phyloP scores from a whole-genome alignment of 768 basidiomycete genomes.

The Hydnomerulius pinastri region DNA sequence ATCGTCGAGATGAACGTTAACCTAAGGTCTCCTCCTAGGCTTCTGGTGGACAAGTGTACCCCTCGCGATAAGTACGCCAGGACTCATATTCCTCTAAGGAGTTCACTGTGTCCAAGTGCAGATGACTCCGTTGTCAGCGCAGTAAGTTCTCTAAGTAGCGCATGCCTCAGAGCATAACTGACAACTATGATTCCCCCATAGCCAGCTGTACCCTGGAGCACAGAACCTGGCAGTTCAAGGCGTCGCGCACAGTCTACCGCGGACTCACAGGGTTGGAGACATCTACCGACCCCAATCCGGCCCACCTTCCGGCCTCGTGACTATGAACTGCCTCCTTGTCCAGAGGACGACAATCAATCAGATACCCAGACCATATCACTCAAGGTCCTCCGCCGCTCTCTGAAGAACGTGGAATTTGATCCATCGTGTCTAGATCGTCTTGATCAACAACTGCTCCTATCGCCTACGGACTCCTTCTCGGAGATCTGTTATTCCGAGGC shows the following conservation, averaged over 20 bases:
- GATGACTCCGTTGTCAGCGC: conserved; percentile 27
- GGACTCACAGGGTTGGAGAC: conserved; percentile 35
- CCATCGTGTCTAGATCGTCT: conserved; percentile 41
- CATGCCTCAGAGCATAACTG: background rate
- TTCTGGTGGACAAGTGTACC: conserved; percentile 35
- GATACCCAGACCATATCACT: conserved; percentile 31
- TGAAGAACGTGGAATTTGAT: conserved; percentile 41
- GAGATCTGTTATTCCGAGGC: conserved; percentile 45
- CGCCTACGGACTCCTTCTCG: conserved; percentile 43
- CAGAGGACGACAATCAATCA: conserved; percentile 29
- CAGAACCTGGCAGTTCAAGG: conserved; percentile 11
- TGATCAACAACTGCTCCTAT: conserved; percentile 43
- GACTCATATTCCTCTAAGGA: conserved; percentile 31
- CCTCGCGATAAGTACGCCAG: conserved; percentile 35
- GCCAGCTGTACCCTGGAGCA: conserved; percentile 17
- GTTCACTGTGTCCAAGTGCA: conserved; percentile 25
- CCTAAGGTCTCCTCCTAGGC: conserved; percentile 27
- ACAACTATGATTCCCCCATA: conserved; percentile 6
- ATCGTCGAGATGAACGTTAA: conserved; percentile 18
- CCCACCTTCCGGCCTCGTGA: conserved; percentile 38
- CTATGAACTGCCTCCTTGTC: conserved; percentile 28
- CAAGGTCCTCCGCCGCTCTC: conserved; percentile 35
- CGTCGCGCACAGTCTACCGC: conserved; percentile 35
- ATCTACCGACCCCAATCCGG: conserved; percentile 34
- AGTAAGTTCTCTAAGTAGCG: conserved; percentile 11